These are phyloP conservation scores for Chlamydomonas schloesseri DNA, from an alignment of 139 green algal species.

Conservation along the genomic window DNA sequence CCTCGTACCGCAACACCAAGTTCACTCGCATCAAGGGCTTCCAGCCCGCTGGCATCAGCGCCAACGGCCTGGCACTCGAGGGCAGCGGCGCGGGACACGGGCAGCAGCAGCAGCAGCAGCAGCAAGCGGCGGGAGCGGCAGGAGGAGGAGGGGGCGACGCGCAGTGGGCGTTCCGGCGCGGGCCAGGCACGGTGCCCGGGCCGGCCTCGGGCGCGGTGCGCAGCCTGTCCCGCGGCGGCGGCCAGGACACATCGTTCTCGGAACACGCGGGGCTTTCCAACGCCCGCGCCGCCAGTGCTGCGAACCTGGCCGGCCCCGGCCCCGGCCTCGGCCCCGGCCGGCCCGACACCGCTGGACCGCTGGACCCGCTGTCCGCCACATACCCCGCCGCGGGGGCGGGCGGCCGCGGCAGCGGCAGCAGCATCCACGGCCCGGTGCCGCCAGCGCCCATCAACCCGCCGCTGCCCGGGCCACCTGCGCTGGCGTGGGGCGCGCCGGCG, in stretches of 20 bases:
- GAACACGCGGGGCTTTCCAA: no score
- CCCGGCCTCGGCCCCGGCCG: no score
- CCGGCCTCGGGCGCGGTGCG: not conserved
- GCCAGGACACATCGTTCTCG: no score
- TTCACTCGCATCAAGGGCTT: slow-evolving; percentile 16
- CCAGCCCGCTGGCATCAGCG: not conserved
- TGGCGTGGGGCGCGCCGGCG: not conserved
- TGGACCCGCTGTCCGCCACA: not conserved
- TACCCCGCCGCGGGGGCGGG: not conserved
- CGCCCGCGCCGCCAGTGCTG: no score
- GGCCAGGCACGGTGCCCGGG: not conserved
- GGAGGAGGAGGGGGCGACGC: no score
- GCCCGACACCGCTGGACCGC: no score
- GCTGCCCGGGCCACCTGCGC: not conserved
- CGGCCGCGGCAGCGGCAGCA: not conserved
- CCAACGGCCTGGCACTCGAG: not conserved
- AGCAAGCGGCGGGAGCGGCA: not conserved
- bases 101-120: not conserved
- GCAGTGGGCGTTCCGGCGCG: not conserved
- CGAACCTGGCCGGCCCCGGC: no score
- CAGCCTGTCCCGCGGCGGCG: no score
- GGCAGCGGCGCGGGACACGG: not conserved
- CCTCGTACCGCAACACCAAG: not conserved
- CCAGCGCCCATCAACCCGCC: slow-evolving; percentile 16
- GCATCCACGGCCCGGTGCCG: not conserved